Conservation (phyloP, 805 yeast genomes). For the Kazachstania taianensis region DNA sequence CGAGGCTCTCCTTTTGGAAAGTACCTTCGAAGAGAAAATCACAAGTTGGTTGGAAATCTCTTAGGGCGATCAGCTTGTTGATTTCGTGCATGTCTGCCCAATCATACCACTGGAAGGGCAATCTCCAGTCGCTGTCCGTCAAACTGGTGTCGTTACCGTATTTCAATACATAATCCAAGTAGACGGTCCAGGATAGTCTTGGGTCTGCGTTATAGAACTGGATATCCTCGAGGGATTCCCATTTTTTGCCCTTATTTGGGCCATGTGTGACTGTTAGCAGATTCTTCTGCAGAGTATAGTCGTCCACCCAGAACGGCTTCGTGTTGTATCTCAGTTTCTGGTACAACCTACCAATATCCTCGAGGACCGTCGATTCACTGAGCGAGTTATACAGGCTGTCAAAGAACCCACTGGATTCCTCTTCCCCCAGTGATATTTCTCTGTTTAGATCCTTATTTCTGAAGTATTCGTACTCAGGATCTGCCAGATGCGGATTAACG, state of each 20-base stretch:
- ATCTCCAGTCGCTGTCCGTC: conserved; percentile 3
- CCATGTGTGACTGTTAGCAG: conserved; percentile 17
- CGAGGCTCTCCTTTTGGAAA: conserved; percentile 11
- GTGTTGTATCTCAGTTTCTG: conserved; percentile 18
- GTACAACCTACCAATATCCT: conserved; percentile 8
- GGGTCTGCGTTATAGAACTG: conserved; percentile 46
- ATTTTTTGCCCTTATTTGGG: conserved; percentile 9
- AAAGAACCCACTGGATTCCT: no score
- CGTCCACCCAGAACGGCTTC: conserved; percentile 13
- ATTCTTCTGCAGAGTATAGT: conserved; percentile 15
- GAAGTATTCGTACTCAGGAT: conserved; percentile 3
- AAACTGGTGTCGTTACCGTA: background rate
- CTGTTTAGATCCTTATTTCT: background rate
- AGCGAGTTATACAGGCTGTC: background rate
- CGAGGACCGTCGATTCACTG: background rate
- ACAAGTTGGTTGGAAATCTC: conserved; percentile 14
- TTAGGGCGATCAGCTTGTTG: conserved; percentile 28
- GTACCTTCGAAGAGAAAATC: conserved; percentile 15
- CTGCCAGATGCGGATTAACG: conserved; percentile 2
- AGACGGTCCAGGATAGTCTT: conserved; percentile 43
- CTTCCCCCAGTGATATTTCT: background rate
- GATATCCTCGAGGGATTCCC: conserved; percentile 15
- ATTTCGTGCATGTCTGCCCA: conserved; percentile 40
- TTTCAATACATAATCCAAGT: conserved; percentile 32
- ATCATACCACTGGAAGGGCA: conserved; percentile 51